A percentile compares a stretch with the other conserved stretches of the same genome.
Conservation (phyloP, 148 eudicot species). For the Dysphania ambrosioides region DNA sequence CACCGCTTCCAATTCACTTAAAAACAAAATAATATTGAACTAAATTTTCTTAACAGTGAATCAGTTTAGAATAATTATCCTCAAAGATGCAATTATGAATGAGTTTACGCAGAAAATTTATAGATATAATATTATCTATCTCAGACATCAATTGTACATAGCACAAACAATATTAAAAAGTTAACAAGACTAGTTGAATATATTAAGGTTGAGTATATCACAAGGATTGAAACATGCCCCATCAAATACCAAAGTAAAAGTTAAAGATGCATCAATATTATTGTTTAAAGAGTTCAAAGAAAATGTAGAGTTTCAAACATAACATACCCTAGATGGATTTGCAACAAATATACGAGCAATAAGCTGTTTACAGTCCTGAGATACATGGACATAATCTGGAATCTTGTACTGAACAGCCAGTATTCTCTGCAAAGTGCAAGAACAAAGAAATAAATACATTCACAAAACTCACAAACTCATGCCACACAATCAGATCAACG, state of each 20-base stretch:
- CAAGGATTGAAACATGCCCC: not conserved
- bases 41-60: too few species aligned
- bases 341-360: conserved; percentile 84
- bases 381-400: conserved; percentile 88
- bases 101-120: too few species aligned
- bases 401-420: conserved; percentile 85
- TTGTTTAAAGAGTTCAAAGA: not conserved
- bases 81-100: too few species aligned
- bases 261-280: not conserved
- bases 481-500: conserved; percentile 2
- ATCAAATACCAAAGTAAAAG: not conserved
- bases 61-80: too few species aligned
- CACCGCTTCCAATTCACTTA: too few species aligned
- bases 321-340: conserved; percentile 64
- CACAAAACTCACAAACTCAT: not conserved
- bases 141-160: too few species aligned
- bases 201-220: not conserved
- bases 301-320: not conserved
- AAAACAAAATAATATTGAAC: too few species aligned
- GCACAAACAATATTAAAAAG: not conserved
- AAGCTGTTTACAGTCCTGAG: conserved; percentile 81
- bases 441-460: not conserved
- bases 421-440: conserved; percentile 52
- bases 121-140: not conserved
- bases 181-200: not conserved